phyloP scores from a whole-genome alignment of 805 yeast genomes.

The Maudiozyma turicensis region DNA sequence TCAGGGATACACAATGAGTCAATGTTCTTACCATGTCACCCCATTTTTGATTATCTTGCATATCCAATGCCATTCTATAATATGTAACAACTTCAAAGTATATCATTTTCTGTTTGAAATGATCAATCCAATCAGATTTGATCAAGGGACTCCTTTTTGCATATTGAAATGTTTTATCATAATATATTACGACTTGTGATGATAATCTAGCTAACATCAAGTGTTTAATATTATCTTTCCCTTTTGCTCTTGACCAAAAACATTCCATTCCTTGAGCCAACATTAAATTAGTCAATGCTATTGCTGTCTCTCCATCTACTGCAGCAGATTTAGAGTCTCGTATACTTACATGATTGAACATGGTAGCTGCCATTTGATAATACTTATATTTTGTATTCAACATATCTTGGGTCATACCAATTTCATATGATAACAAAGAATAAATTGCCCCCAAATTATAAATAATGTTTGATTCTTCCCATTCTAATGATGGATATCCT shows the following conservation, averaged over 20 bases:
- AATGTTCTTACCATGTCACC: constrained; percentile 52
- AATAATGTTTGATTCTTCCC: constrained; percentile 53
- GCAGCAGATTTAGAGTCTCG: not conserved
- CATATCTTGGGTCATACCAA: constrained; percentile 42
- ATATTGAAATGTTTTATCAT: constrained; percentile 36
- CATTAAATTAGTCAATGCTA: constrained; percentile 43
- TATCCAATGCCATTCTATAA: constrained; percentile 47
- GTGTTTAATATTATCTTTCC: constrained; percentile 36
- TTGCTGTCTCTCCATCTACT: constrained; percentile 41
- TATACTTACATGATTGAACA: constrained; percentile 32
- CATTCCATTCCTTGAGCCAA: constrained; percentile 84
- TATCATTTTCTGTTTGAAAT: constrained; percentile 43
- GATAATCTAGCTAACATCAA: constrained; percentile 57
- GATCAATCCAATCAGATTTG: constrained; percentile 57
- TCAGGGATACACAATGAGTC: not conserved
- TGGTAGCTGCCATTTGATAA: constrained; percentile 68
- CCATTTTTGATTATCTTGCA: constrained; percentile 31
- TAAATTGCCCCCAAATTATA: constrained; percentile 62
- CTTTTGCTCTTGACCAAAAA: constrained; percentile 64
- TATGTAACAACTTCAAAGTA: constrained; percentile 70
- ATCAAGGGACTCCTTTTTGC: constrained; percentile 41
- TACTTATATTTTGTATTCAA: constrained; percentile 34
- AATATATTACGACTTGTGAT: constrained; percentile 49
- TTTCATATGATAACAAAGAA: constrained; percentile 44
- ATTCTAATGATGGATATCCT: constrained; percentile 38